These are phyloP conservation scores for Mycena epipterygia DNA, from an alignment of 768 basidiomycete genomes.

Conservation along the genomic window DNA sequence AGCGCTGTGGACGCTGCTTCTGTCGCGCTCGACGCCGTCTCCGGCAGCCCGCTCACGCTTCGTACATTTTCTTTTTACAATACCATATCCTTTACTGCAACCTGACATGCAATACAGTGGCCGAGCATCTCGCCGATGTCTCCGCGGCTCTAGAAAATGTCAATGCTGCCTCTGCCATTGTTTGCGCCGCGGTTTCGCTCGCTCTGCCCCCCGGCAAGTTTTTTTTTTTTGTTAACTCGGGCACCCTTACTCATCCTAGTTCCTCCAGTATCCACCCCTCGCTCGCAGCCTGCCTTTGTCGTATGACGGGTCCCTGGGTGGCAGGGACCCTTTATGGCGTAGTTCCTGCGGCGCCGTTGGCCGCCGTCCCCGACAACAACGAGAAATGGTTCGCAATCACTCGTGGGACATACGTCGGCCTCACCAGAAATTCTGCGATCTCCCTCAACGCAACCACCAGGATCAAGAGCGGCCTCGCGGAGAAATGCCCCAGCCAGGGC, in stretches of 20 bases:
- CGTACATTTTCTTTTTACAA: background rate
- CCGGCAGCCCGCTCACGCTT: background rate
- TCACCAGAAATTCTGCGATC: background rate
- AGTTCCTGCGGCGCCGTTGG: background rate
- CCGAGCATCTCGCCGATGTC: too few relatives aligned
- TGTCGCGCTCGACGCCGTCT: background rate
- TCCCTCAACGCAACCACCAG: slow-evolving; percentile 2
- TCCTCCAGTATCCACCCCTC: background rate
- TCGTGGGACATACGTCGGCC: slow-evolving; percentile 8
- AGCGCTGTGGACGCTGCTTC: background rate
- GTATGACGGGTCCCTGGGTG: background rate
- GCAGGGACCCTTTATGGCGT: background rate
- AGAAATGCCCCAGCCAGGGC: background rate
- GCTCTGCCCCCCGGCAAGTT: too few relatives aligned
- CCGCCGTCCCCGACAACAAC: background rate
- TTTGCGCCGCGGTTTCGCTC: too few relatives aligned
- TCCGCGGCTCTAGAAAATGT: too few relatives aligned
- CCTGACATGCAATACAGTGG: too few relatives aligned
- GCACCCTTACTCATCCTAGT: background rate
- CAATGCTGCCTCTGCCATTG: too few relatives aligned
- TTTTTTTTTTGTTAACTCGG: too few relatives aligned
- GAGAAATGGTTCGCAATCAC: slow-evolving; percentile 16
- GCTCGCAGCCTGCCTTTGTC: background rate
- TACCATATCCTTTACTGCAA: too few relatives aligned
- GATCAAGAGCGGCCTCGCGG: background rate